A percentile compares a stretch with the other conserved stretches of the same genome.
These are phyloP conservation scores for Botrytis hyacinthi DNA, from an alignment of 2,329 filamentous ascomycete species.

Conservation along the genomic window DNA sequence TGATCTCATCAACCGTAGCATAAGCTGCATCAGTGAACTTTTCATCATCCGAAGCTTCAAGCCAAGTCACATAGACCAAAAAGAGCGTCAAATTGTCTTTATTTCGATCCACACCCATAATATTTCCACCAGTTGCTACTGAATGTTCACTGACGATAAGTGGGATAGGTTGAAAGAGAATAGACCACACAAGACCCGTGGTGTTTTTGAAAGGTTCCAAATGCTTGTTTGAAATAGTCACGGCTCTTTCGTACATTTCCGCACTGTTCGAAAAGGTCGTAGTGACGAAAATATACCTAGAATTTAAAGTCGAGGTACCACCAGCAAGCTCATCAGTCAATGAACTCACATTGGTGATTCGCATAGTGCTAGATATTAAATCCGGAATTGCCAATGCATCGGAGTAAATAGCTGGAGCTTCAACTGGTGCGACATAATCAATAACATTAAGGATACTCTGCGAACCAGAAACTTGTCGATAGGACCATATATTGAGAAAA, in stretches of 20 bases:
- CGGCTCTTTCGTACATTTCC: neutral
- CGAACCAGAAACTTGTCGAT: neutral
- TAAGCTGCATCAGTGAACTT: conserved; percentile 10
- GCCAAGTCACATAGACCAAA: neutral
- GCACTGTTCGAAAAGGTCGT: conserved; percentile 6
- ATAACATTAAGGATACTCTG: neutral
- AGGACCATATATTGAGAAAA: neutral
- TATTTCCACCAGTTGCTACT: neutral
- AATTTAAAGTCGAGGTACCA: neutral
- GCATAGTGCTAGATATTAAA: conserved; percentile 19
- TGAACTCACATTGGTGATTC: conserved; percentile 22
- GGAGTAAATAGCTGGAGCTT: neutral
- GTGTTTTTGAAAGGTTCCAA: neutral
- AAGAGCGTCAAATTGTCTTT: neutral
- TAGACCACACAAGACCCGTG: neutral
- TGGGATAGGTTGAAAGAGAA: neutral
- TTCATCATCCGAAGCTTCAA: conserved; percentile 3
- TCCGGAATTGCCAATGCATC: conserved; percentile 1
- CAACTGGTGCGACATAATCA: neutral
- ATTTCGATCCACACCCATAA: neutral
- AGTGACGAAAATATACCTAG: neutral
- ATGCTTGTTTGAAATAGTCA: neutral
- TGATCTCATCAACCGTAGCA: neutral
- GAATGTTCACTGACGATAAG: neutral
- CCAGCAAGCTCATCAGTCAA: neutral